Conservation (phyloP, 2,329 filamentous ascomycete species). For the Diaporthe sp. region DNA sequence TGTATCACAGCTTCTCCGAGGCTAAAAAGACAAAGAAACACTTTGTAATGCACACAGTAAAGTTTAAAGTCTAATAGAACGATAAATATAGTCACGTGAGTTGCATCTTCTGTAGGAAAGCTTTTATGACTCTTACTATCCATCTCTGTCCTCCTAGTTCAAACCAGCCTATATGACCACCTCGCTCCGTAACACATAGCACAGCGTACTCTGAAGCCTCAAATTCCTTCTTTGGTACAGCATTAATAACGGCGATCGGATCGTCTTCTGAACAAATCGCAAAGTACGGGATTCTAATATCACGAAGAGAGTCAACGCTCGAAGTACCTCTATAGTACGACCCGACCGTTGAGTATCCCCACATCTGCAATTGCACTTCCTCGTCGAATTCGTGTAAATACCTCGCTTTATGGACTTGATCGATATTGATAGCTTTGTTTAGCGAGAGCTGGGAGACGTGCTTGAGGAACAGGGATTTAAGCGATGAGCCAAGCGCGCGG, state of each 20-base stretch:
- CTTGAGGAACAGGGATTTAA: neutral
- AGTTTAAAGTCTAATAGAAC: no score
- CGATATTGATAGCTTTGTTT: neutral
- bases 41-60: no score
- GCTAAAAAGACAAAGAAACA: no score
- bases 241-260: neutral
- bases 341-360: neutral
- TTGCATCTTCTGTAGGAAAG: neutral
- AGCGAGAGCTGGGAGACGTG: neutral
- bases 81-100: no score
- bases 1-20: no score
- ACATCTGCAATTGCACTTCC: neutral
- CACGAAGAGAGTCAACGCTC: neutral
- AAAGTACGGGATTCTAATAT: neutral
- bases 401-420: neutral
- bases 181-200: neutral
- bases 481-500: neutral
- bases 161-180: neutral
- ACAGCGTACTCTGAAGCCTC: neutral
- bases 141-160: conserved; percentile 3
- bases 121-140: neutral
- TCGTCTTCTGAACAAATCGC: neutral
- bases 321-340: neutral
- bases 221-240: neutral
- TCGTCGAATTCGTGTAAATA: neutral